These are phyloP conservation scores for Apiospora pterosperma DNA, from an alignment of 2,329 filamentous ascomycete genomes.

Conservation along the genomic window DNA sequence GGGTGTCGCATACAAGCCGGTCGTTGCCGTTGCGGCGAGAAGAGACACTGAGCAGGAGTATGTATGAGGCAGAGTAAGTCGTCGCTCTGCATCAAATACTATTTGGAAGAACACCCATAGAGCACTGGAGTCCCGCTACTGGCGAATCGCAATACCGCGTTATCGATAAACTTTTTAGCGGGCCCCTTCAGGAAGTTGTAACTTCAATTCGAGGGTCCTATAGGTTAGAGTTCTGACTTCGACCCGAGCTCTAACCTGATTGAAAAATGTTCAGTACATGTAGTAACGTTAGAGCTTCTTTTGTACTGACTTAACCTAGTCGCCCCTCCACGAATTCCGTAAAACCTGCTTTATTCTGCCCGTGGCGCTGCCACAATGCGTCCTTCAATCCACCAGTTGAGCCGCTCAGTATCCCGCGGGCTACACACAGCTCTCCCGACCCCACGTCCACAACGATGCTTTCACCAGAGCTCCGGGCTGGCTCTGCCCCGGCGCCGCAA, in stretches of 20 bases:
- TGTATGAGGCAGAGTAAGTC: neutral
- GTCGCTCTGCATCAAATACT: neutral
- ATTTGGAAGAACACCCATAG: neutral
- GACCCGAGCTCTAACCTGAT: neutral
- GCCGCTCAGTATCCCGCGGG: constrained; percentile 14
- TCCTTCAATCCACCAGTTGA: neutral
- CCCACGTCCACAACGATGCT: constrained; percentile 29
- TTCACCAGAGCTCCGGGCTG: constrained; percentile 43
- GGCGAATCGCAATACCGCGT: neutral
- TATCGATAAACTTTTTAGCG: constrained; percentile 1
- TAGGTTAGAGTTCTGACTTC: constrained; percentile 1
- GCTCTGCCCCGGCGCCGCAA: constrained; percentile 51
- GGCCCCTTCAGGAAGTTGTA: neutral
- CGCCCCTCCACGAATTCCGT: neutral
- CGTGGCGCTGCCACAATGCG: neutral
- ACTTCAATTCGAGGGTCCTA: neutral
- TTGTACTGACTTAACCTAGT: neutral
- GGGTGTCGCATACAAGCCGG: neutral
- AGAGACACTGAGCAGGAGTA: neutral
- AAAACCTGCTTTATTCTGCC: neutral
- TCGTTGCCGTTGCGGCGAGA: neutral
- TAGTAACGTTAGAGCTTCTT: neutral
- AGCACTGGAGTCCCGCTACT: neutral
- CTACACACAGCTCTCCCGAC: constrained; percentile 28
- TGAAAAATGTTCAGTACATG: neutral